Conservation (phyloP, 2,329 filamentous ascomycete species). For the Apiospora kogelbergensis region DNA sequence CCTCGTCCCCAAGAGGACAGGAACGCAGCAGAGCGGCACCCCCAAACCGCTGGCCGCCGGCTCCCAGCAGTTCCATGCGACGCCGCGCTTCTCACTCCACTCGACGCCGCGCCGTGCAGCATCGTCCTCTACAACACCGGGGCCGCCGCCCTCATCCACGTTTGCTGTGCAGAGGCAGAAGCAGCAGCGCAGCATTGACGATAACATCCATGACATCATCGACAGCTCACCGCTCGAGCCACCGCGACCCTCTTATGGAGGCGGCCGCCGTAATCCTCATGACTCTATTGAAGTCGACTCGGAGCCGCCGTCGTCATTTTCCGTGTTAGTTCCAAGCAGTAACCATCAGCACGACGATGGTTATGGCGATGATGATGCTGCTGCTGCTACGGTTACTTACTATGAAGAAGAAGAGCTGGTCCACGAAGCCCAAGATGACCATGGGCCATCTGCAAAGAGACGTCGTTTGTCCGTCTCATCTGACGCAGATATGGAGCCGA, state of each 20-base stretch:
- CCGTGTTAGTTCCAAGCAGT: not conserved
- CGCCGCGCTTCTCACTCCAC: conserved; percentile 32
- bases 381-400: not conserved
- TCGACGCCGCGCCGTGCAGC: conserved; percentile 25
- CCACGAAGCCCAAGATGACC: conserved; percentile 10
- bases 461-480: conserved; percentile 36
- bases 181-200: conserved; percentile 13
- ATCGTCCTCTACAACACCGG: conserved; percentile 7
- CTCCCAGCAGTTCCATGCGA: conserved; percentile 32
- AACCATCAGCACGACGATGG: not conserved
- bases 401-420: not conserved
- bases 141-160: conserved; percentile 20
- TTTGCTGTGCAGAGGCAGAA: conserved; percentile 21
- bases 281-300: conserved; percentile 14
- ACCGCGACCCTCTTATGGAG: conserved; percentile 10
- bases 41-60: conserved; percentile 25
- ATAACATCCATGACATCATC: conserved; percentile 24
- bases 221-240: conserved; percentile 28
- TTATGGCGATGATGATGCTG: not conserved
- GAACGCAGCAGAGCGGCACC: conserved; percentile 20
- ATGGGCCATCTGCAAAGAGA: conserved; percentile 32
- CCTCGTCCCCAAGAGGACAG: conserved; percentile 29
- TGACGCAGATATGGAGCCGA: conserved; percentile 10
- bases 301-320: conserved; percentile 7
- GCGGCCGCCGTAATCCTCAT: not conserved